Evolutionary conservation across 177 flowering plant genomes (phyloP), one percentile per base, ranked within the genome.

Genomic region (Tripterygium wilfordii): DNA sequence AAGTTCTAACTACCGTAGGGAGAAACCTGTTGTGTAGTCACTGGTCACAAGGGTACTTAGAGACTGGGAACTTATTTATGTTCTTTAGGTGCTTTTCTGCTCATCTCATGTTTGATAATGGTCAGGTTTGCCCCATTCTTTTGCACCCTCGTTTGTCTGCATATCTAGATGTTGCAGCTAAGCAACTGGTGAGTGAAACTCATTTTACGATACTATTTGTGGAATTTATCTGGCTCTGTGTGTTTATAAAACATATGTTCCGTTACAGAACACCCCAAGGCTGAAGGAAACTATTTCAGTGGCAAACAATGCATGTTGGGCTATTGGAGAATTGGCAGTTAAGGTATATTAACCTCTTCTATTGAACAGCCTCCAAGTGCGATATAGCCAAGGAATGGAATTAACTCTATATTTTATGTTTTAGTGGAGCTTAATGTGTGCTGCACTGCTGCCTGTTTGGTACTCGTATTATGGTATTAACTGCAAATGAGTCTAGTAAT

Each of bases 301-400:
- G 33, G 97, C 92, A 60, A 94, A 94, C 64, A 94, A 94, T 79
- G 99, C 99, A 37, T 94, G 99, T 57, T 94, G 99, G 99, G 99
- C 99, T 8, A 89, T 94, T 56, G 99, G 99, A 46, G 99, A 94
- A 74, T 56, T 94, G 54, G 99, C 99, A 15, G 69, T 94, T 24
- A 94, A 94, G 96, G 99, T 89, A 67, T 57, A 64, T 54, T 20
- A 15, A 12, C 30, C 8, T 3, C 42, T 33, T 9, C 12, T n/a
- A n/a, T n/a, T n/a, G n/a, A n/a, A n/a, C n/a, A n/a, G n/a, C n/a
- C n/a, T n/a, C n/a, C n/a, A n/a, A n/a, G n/a, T n/a, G n/a, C n/a
- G n/a, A n/a, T n/a, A n/a, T n/a, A n/a, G n/a, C n/a, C n/a, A n/a
- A n/a, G n/a, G n/a, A n/a, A n/a, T n/a, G n/a, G n/a, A n/a, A n/a